Evolutionary conservation across 2,329 filamentous ascomycete species (phyloP), one percentile per base, ranked within the genome.

Genomic region (Talaromyces sp.): DNA sequence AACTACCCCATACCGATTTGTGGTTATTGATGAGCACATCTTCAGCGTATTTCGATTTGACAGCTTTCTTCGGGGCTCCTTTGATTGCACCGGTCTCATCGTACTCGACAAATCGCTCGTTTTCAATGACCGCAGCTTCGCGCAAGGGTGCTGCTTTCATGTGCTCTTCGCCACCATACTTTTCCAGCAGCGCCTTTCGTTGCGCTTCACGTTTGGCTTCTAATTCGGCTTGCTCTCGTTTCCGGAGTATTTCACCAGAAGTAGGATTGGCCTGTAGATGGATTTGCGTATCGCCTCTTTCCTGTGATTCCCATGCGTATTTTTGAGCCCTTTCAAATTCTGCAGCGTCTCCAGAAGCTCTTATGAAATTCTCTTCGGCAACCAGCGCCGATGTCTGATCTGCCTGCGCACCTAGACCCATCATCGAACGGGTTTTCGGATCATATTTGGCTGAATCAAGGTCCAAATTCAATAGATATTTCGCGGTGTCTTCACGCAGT

Each of bases 191-290:
- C 57, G 87, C 83, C 74, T 89, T 91, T 71, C 88, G 86, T 67
- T 88, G 85, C 47, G 90, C 87, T 37, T 85, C 83, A 50, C 87
- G 88, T 75, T 89, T 90, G 70, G 84, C 83, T 68, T 92, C 88
- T 2, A 85, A 85, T 68, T 94, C 92, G 65, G 91, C 88, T 8
- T 84, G 81, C 73, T 95, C 90, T 74, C 92, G 92, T 79, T 92
- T 93, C 39, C 93, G 87, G 68, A 88, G 85, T 65, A 93, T 88
- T 71, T 95, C 93, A 63, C 94, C 95, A 1, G 93, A 93, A 0
- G 95, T 99, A 0, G 95, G 95, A 75, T 99, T 99, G 31, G 95
- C 95, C 77, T 99, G 95, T 16, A 99, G 77, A 83, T 99, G 96
- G 67, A 93, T 84, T 68, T 93, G 91, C 72, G 91, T 87, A 67